phyloP scores from a whole-genome alignment of 768 basidiomycete species.

The Tylopilus vinaceipallidus region DNA sequence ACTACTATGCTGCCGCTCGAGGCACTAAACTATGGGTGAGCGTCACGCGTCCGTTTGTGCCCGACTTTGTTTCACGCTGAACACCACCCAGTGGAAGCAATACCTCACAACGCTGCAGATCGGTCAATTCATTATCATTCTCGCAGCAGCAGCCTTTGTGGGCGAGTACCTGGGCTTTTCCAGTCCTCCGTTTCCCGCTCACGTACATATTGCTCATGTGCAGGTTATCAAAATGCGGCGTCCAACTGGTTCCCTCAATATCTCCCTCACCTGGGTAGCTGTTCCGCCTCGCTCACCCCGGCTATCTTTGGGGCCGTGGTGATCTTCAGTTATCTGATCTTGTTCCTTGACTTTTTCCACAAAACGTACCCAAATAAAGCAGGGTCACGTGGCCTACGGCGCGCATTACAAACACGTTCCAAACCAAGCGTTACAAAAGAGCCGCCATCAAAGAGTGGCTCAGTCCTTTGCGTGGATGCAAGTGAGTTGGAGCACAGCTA shows the following conservation, averaged over 20 bases:
- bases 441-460: too few species aligned
- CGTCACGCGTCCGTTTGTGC: too few species aligned
- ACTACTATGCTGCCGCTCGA: conserved; percentile 94
- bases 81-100: conserved; percentile 25
- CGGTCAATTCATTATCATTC: conserved; percentile 20
- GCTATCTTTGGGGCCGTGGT: conserved; percentile 9
- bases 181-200: too few species aligned
- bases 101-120: conserved; percentile 26
- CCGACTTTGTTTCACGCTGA: too few species aligned
- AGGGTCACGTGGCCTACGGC: too few species aligned
- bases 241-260: conserved; percentile 17
- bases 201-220: neutral
- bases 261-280: conserved; percentile 19
- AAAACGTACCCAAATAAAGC: conserved; percentile 15
- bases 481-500: too few species aligned
- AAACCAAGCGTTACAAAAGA: too few species aligned
- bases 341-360: conserved; percentile 24
- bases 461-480: too few species aligned
- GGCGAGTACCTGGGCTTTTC: too few species aligned
- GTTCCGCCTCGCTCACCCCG: conserved; percentile 11
- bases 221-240: conserved; percentile 22
- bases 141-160: conserved; percentile 7
- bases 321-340: conserved; percentile 18
- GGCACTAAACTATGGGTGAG: conserved; percentile 22
- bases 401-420: too few species aligned